Percentiles rank a stretch among this genome's conserved stretches.
phyloP scores from a whole-genome alignment of 208 protist genomes.

The Wallacemonas sp. region DNA sequence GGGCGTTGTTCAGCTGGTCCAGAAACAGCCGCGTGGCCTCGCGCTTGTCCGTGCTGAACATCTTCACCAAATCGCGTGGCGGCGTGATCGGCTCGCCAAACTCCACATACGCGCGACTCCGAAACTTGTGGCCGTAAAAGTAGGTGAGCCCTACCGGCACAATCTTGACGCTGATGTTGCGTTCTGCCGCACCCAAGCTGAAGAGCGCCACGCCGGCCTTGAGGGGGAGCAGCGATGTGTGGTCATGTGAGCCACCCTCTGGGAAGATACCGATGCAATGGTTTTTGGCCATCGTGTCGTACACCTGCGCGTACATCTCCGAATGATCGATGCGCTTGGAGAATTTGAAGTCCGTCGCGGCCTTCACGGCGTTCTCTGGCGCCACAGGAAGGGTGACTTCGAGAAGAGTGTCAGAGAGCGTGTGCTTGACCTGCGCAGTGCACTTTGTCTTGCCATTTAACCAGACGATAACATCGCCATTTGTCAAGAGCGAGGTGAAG shows the following conservation, averaged over 20 bases:
- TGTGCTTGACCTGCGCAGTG: slow-evolving; percentile 61
- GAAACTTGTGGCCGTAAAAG: slow-evolving; percentile 93
- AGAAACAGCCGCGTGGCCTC: slow-evolving; percentile 81
- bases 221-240: slow-evolving; percentile 92
- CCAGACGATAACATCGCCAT: slow-evolving; percentile 83
- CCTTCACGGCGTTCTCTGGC: slow-evolving; percentile 39
- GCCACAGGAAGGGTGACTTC: slow-evolving; percentile 76
- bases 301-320: slow-evolving; percentile 90
- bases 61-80: slow-evolving; percentile 57
- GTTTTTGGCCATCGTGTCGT: slow-evolving; percentile 78
- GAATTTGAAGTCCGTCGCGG: slow-evolving; percentile 63
- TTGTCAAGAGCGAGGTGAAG: slow-evolving; percentile 58
- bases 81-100: slow-evolving; percentile 86
- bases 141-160: slow-evolving; percentile 93
- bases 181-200: slow-evolving; percentile 87
- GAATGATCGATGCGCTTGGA: slow-evolving; percentile 91
- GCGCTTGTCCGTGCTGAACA: slow-evolving; percentile 82
- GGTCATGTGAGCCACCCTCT: slow-evolving; percentile 95
- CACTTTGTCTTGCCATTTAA: slow-evolving; percentile 33
- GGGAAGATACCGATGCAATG: slow-evolving; percentile 96
- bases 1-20: slow-evolving; percentile 74
- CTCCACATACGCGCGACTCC: slow-evolving; percentile 87
- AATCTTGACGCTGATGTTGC: slow-evolving; percentile 77
- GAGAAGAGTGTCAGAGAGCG: slow-evolving; percentile 71
- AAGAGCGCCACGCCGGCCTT: slow-evolving; percentile 95